Conservation (phyloP, 805 yeast genomes). For the Saccharomycopsis selenospora region DNA sequence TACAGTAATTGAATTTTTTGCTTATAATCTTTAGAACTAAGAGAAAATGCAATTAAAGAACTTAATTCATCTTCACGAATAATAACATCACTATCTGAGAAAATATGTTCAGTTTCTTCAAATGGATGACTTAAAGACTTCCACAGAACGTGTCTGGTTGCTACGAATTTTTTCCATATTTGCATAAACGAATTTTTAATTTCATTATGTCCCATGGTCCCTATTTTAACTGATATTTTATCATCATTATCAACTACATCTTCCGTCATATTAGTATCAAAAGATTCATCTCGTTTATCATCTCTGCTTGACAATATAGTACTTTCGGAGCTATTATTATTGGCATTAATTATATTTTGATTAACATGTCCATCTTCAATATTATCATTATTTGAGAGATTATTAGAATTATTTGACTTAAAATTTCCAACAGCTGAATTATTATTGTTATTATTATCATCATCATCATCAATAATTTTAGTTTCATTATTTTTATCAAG, state of each 20-base stretch:
- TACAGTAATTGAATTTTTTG: slow-evolving; percentile 45
- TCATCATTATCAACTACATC: too few species aligned
- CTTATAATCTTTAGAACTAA: slow-evolving; percentile 76
- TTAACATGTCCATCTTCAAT: background rate
- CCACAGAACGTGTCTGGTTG: slow-evolving; percentile 95
- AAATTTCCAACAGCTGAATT: slow-evolving; percentile 14
- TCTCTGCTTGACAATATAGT: too few species aligned
- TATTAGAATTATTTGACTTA: background rate
- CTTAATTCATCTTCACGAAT: slow-evolving; percentile 96
- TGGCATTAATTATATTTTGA: background rate
- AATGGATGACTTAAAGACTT: slow-evolving; percentile 84
- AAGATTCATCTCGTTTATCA: background rate
- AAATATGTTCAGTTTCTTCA: slow-evolving; percentile 72
- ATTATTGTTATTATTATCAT: slow-evolving; percentile 6
- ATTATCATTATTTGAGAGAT: background rate
- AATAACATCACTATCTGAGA: slow-evolving; percentile 88
- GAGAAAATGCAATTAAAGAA: slow-evolving; percentile 86
- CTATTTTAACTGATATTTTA: background rate
- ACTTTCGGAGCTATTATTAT: background rate
- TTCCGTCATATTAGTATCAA: background rate
- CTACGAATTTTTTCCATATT: slow-evolving; percentile 89
- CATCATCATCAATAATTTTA: background rate
- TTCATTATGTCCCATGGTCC: background rate
- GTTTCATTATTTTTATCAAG: slow-evolving; percentile 8
- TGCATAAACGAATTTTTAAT: slow-evolving; percentile 61